These are phyloP conservation scores for Actinidia arguta DNA, from an alignment of 179 eudicot species.

Conservation along the genomic window DNA sequence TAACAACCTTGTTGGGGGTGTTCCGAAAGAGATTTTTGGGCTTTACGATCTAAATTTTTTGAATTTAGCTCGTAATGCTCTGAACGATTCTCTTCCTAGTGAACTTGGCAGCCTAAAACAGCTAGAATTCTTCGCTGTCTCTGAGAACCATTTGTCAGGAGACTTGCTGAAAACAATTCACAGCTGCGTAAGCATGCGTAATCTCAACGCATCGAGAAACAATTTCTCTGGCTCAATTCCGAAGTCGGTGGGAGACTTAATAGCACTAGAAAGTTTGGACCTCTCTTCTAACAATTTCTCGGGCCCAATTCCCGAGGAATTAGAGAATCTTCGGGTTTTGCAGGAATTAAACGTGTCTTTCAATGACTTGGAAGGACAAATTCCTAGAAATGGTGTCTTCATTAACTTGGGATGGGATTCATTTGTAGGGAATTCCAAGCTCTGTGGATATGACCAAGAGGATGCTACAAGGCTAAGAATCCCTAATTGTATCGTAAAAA, in stretches of 20 bases:
- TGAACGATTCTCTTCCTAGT: neutral
- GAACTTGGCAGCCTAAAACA: constrained; percentile 8
- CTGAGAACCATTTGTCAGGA: constrained; percentile 11
- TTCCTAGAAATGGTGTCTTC: constrained; percentile 28
- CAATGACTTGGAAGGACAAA: constrained; percentile 21
- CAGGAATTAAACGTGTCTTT: constrained; percentile 23
- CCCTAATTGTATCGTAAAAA: neutral
- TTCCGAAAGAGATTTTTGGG: neutral
- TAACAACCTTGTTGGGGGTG: neutral
- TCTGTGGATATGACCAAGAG: constrained; percentile 23
- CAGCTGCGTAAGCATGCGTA: constrained; percentile 11
- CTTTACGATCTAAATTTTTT: neutral
- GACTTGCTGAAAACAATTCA: constrained; percentile 1
- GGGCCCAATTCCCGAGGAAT: constrained; percentile 24
- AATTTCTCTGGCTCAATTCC: constrained; percentile 23
- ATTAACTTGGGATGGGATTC: constrained; percentile 14
- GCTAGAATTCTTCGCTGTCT: constrained; percentile 12
- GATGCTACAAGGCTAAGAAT: neutral
- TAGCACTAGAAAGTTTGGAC: constrained; percentile 15
- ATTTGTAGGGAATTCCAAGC: constrained; percentile 20
- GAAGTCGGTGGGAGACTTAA: constrained; percentile 14
- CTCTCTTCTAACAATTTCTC: constrained; percentile 25
- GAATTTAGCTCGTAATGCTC: neutral
- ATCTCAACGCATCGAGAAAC: constrained; percentile 9
- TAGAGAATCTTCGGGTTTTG: constrained; percentile 15